Evolutionary conservation across 352 stramenopile species (phyloP).

Genomic region (Phytophthora foliorum): DNA sequence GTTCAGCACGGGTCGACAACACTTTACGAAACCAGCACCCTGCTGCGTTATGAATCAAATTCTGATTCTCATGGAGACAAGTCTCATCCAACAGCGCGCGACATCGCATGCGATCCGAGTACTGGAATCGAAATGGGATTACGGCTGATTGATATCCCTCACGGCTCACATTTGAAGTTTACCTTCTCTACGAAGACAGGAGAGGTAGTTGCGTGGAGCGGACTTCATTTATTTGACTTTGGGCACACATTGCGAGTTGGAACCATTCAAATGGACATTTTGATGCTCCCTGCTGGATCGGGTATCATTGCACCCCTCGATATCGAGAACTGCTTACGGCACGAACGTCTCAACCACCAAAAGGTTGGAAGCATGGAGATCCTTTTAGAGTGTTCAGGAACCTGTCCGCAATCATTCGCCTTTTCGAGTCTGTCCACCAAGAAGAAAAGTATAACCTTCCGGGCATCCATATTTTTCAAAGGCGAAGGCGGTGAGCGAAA

Average conservation of each 20-base stretch:
- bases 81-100: conserved; percentile 13
- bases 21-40: conserved; percentile 38
- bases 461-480: conserved; percentile 78
- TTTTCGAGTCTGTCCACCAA: conserved; percentile 65
- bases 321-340: conserved; percentile 77
- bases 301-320: conserved; percentile 64
- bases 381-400: conserved; percentile 54
- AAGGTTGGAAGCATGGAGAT: conserved; percentile 59
- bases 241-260: conserved; percentile 73
- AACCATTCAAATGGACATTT: conserved; percentile 59
- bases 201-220: conserved; percentile 64
- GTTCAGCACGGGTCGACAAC: conserved; percentile 44
- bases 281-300: conserved; percentile 22
- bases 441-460: conserved; percentile 68
- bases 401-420: conserved; percentile 54
- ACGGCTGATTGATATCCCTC: conserved; percentile 71
- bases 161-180: conserved; percentile 78
- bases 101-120: conserved; percentile 38
- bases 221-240: conserved; percentile 86
- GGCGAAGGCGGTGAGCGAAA: conserved; percentile 4
- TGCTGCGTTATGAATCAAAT: conserved; percentile 26
- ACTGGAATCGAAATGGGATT: conserved; percentile 47
- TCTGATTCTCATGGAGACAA: conserved; percentile 22
- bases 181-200: conserved; percentile 57
- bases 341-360: conserved; percentile 38